phyloP scores from a whole-genome alignment of 306 rosid genomes.

The Trifolium subterraneum region DNA sequence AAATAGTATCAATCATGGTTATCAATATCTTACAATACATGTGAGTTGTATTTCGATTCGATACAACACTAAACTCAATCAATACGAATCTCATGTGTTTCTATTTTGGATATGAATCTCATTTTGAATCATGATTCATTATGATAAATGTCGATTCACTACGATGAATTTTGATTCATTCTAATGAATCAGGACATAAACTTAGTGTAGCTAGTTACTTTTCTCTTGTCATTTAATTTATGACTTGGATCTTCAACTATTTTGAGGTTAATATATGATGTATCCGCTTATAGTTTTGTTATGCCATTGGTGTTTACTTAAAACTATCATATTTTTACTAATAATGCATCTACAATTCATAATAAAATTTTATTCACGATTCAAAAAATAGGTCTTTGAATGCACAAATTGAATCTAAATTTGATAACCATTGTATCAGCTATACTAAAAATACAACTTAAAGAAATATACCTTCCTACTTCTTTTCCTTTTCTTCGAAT shows the following conservation, averaged over 20 bases:
- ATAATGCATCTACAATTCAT: background rate
- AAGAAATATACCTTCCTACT: slow-evolving; percentile 61
- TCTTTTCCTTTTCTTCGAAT: slow-evolving; percentile 85
- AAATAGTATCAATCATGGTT: slow-evolving; percentile 6
- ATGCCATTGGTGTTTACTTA: background rate
- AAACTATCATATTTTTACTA: background rate
- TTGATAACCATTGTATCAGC: background rate
- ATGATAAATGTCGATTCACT: background rate
- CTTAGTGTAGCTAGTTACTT: background rate
- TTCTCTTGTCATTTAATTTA: background rate
- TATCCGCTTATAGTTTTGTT: background rate
- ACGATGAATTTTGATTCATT: background rate
- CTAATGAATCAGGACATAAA: background rate
- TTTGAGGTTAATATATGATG: background rate
- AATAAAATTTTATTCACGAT: background rate
- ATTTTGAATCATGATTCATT: background rate
- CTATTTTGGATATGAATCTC: background rate
- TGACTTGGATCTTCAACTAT: background rate
- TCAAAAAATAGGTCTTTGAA: background rate
- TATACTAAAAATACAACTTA: slow-evolving; percentile 19
- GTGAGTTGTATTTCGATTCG: background rate
- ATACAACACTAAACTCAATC: background rate
- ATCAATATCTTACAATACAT: background rate
- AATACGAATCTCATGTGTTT: background rate
- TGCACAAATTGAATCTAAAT: background rate